Conservation (phyloP, 768 basidiomycete species). For the Agrocybe pediades region DNA sequence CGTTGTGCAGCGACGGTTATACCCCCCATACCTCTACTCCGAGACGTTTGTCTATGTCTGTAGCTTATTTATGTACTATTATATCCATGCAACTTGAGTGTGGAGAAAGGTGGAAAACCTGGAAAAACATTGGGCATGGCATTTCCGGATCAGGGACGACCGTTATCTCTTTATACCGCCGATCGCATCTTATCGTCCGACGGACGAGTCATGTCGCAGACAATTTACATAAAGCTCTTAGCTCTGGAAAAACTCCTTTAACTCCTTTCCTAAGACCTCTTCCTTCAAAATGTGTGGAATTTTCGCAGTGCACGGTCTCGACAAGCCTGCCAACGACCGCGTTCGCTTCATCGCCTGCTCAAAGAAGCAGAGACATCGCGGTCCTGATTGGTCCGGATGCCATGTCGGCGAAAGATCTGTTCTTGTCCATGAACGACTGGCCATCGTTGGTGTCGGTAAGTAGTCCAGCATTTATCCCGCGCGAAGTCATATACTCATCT, state of each 20-base stretch:
- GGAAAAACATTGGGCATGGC: too few relatives aligned
- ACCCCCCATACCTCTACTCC: too few relatives aligned
- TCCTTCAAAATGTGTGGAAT: constrained; percentile 85
- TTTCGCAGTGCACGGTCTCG: constrained; percentile 79
- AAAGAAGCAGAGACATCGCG: constrained; percentile 89
- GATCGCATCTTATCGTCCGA: constrained; percentile 25
- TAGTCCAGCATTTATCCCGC: constrained; percentile 12
- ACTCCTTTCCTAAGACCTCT: constrained; percentile 10
- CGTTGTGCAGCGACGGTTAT: too few relatives aligned
- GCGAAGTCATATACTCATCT: constrained; percentile 1
- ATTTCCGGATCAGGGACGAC: constrained; percentile 17
- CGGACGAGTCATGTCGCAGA: constrained; percentile 21
- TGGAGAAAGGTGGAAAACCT: too few relatives aligned
- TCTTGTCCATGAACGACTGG: constrained; percentile 93
- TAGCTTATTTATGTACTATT: too few relatives aligned
- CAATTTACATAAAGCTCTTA: constrained; percentile 8
- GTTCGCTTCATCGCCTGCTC: constrained; percentile 81
- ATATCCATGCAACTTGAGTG: too few relatives aligned
- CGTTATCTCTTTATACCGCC: constrained; percentile 17
- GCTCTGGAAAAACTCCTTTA: constrained; percentile 15
- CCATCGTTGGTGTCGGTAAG: constrained; percentile 96
- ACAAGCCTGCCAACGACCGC: constrained; percentile 69
- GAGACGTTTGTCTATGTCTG: too few relatives aligned
- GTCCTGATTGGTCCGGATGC: constrained; percentile 99
- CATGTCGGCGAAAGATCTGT: constrained; percentile 81